These are phyloP conservation scores for Ustilago crameri DNA, from an alignment of 1,284 basidiomycete species.

Conservation along the genomic window DNA sequence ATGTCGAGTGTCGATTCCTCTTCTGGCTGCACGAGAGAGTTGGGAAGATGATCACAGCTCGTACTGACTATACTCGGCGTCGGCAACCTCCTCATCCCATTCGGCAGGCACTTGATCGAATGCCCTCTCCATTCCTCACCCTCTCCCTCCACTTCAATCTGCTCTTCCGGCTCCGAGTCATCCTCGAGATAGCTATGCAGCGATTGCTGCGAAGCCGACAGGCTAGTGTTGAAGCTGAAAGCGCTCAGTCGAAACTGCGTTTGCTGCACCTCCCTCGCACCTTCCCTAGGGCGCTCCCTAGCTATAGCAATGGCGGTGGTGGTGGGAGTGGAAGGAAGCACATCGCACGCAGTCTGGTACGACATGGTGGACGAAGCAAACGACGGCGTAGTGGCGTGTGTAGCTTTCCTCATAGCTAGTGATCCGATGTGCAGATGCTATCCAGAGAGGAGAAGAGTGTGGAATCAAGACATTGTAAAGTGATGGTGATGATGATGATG, in stretches of 20 bases:
- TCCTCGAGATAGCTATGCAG: too few species aligned
- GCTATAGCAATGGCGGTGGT: too few species aligned
- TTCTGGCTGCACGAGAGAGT: not conserved
- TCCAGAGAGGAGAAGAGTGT: too few species aligned
- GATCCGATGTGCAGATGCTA: too few species aligned
- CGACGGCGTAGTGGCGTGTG: too few species aligned
- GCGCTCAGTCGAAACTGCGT: not conserved
- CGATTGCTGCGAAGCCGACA: not conserved
- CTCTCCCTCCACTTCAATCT: not conserved
- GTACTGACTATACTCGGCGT: not conserved
- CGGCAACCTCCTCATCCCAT: slow-evolving; percentile 5
- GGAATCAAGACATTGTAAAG: too few species aligned
- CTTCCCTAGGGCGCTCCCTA: too few species aligned
- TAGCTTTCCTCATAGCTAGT: too few species aligned
- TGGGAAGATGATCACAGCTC: not conserved
- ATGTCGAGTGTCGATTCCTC: not conserved
- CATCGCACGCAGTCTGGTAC: not conserved
- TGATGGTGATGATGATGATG: too few species aligned
- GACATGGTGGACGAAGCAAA: too few species aligned
- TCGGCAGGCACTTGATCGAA: slow-evolving; percentile 18
- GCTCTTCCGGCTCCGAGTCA: not conserved
- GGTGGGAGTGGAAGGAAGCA: too few species aligned
- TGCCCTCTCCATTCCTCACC: not conserved
- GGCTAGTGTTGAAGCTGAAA: not conserved
- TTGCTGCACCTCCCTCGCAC: not conserved